phyloP scores from a whole-genome alignment of 257 asterid species.

The Solanum megistacrolobum region DNA sequence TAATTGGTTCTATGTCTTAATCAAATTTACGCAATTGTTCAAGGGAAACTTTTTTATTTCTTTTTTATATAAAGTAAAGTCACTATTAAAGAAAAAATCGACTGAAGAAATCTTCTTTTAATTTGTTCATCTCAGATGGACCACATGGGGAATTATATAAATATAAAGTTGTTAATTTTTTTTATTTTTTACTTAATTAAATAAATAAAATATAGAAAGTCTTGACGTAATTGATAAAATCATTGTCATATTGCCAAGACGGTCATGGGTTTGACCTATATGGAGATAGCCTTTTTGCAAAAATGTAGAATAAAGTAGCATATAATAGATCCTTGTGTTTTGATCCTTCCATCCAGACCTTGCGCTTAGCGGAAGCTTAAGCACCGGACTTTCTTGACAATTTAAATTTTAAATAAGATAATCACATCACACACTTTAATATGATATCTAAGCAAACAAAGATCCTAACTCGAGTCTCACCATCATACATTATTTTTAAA shows the following conservation, averaged over 20 bases:
- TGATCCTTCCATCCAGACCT: fast-evolving
- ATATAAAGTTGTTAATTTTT: neutral
- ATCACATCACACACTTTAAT: too few species aligned
- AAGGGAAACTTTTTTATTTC: neutral
- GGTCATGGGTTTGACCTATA: neutral
- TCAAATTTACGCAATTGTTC: neutral
- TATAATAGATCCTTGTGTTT: too few species aligned
- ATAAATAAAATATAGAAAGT: neutral
- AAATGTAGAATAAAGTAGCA: neutral
- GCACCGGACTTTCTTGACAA: neutral
- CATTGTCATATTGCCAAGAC: neutral
- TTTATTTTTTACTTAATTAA: neutral
- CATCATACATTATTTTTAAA: neutral
- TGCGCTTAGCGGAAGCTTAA: neutral
- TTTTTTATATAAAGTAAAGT: neutral
- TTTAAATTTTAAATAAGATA: too few species aligned
- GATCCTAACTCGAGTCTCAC: neutral
- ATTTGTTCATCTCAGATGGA: neutral
- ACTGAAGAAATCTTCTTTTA: neutral
- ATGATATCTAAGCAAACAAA: neutral
- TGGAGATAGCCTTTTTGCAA: neutral
- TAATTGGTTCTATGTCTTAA: neutral
- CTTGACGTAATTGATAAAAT: neutral
- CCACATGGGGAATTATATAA: neutral
- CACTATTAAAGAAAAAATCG: neutral